Percentiles rank a stretch among this genome's conserved stretches.
These are phyloP conservation scores for Nyssa sinensis DNA, from an alignment of 148 eudicot genomes.

Conservation along the genomic window DNA sequence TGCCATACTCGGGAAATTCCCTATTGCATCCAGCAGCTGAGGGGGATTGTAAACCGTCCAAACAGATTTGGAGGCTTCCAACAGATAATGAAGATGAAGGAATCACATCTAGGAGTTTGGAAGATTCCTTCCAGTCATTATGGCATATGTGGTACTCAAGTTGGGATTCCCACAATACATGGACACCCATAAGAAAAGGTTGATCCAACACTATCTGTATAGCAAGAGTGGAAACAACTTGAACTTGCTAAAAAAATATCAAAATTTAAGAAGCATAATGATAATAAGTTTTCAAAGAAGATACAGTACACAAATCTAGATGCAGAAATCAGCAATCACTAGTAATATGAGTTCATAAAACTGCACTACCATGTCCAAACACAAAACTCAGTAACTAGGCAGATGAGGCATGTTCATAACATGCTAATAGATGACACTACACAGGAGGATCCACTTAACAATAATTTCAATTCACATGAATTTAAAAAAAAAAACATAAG, in stretches of 20 bases:
- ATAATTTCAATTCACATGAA: neutral
- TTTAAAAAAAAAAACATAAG: too few relatives aligned
- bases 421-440: neutral
- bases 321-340: too few relatives aligned
- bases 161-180: slow-evolving; percentile 91
- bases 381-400: neutral
- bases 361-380: neutral
- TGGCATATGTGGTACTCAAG: slow-evolving; percentile 85
- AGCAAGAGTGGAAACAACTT: too few relatives aligned
- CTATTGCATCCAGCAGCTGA: slow-evolving; percentile 39
- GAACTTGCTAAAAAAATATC: too few relatives aligned
- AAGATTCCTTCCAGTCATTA: slow-evolving; percentile 81
- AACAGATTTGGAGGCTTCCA: slow-evolving; percentile 63
- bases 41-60: slow-evolving; percentile 58
- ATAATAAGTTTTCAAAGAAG: neutral
- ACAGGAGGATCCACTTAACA: neutral
- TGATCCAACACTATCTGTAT: slow-evolving; percentile 74
- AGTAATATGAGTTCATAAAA: too few relatives aligned
- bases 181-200: slow-evolving; percentile 64
- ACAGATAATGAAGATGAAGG: slow-evolving; percentile 56
- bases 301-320: too few relatives aligned
- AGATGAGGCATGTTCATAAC: neutral
- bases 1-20: slow-evolving; percentile 44
- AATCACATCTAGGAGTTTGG: slow-evolving; percentile 60
- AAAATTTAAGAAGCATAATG: neutral